Percentiles rank a stretch among this genome's conserved stretches.
Conservation (phyloP, 2,329 filamentous ascomycete species). For the Arachnopeziza araneosa region DNA sequence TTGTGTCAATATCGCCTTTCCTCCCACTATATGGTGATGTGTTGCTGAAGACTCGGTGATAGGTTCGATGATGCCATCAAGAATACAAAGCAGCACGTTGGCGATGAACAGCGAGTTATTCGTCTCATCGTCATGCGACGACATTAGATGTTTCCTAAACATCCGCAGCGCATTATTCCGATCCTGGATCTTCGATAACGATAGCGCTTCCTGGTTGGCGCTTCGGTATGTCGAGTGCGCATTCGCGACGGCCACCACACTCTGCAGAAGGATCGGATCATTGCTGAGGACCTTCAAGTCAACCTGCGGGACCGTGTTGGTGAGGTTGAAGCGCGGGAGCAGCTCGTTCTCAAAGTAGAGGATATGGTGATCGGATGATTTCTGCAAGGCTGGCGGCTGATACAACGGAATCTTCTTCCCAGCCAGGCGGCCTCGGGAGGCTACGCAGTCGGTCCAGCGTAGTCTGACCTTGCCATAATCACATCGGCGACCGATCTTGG, state of each 20-base stretch:
- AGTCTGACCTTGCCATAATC: slow-evolving; percentile 37
- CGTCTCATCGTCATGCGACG: slow-evolving; percentile 29
- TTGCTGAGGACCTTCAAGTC: slow-evolving; percentile 21
- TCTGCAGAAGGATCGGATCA: slow-evolving; percentile 24
- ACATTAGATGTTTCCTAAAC: slow-evolving; percentile 32
- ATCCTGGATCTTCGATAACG: slow-evolving; percentile 23
- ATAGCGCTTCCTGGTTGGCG: slow-evolving; percentile 16
- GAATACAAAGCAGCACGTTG: slow-evolving; percentile 39
- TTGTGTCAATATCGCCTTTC: slow-evolving; percentile 26
- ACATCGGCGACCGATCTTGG: slow-evolving; percentile 26
- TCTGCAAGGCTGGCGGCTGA: slow-evolving; percentile 24
- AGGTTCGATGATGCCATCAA: slow-evolving; percentile 27
- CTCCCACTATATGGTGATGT: slow-evolving; percentile 24
- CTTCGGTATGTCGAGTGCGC: slow-evolving; percentile 24
- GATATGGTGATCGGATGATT: slow-evolving; percentile 26
- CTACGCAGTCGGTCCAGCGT: slow-evolving; percentile 37
- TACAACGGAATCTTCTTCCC: slow-evolving; percentile 27
- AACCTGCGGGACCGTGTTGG: slow-evolving; percentile 22
- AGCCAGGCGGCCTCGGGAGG: slow-evolving; percentile 30
- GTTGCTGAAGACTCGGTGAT: slow-evolving; percentile 21
- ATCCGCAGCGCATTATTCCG: slow-evolving; percentile 28
- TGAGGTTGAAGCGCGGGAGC: slow-evolving; percentile 26
- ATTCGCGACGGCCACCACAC: slow-evolving; percentile 22
- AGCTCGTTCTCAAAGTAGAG: slow-evolving; percentile 27
- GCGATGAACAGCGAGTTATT: slow-evolving; percentile 36